Base-by-base conservation (phyloP, 2,329 filamentous ascomycete genomes). In the Xylariaceae sp. region DNA sequence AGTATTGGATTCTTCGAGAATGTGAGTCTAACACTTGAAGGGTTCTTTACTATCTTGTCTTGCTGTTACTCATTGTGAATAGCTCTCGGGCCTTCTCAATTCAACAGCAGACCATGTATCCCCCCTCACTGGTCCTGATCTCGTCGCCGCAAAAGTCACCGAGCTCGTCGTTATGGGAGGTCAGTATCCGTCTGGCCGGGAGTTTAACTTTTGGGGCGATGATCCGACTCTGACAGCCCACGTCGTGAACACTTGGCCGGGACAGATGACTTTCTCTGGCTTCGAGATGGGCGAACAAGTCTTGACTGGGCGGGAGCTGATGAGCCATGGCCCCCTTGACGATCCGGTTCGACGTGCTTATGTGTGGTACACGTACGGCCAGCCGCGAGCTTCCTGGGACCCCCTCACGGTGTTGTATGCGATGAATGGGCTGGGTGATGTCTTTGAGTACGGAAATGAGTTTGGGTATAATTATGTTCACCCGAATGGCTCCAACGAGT, bases 161-260 rank as follows among this genome's bases (percentile, higher is more conserved):
- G 71, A 80, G 58, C 65, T 80, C 1, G 72, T 79, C 2, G 57
- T 80, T 6, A 79, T 79, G 76, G 77, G 77, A 19, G 77, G 77
- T 11, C 60, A 49, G 6, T 80, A 77, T 48, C 74, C 75, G 0
- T 67, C 66, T 0, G 75, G 75, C 9, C 61, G 65, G 47, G 71
- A 75, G 47, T 80, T 66, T 60, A 80, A 81, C 58, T 79, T 80
- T 53, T 73, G 61, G 30, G 71, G 71, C 19, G 58, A 62, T 39
- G 68, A 75, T 48, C 62, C 72, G 0, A 49, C 50, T 0, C 57
- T 59, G 3, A 67, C 75, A 0, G 66, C 67, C 2, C 69, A 73
- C 41, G 75, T 79, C 3, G 55, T 80, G 11, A 71, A 73, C 54
- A 68, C 60, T 32, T 80, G 75, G 74, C 61, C 66, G 3, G 63